Conservation (phyloP, 176 grass and related monocot genomes). For the Cenchrus americanus region DNA sequence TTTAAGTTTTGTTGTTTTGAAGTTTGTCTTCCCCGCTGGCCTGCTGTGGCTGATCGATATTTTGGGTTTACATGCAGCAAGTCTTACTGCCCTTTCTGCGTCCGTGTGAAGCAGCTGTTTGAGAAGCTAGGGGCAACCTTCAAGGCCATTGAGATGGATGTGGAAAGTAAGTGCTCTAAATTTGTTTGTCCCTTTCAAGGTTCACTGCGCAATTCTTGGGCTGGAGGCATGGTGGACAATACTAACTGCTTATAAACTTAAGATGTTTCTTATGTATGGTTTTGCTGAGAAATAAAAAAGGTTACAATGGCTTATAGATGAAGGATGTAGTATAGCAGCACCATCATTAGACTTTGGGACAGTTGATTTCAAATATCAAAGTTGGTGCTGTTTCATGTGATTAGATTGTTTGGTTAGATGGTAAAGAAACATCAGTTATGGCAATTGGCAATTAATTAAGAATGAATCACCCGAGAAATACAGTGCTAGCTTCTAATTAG, state of each 20-base stretch:
- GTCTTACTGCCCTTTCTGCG: conserved; percentile 63
- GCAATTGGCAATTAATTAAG: neutral
- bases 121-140: conserved; percentile 58
- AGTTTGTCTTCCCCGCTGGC: neutral
- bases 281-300: neutral
- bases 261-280: neutral
- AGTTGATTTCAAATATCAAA: neutral
- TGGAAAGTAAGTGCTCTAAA: conserved; percentile 59
- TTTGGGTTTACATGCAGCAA: conserved; percentile 53
- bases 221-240: neutral
- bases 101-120: conserved; percentile 61
- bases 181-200: neutral
- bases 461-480: neutral
- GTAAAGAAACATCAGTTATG: neutral
- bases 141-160: conserved; percentile 71
- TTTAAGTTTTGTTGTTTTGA: neutral
- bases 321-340: neutral
- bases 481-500: neutral
- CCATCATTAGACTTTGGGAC: neutral
- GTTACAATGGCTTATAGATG: conserved; percentile 7
- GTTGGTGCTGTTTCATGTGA: neutral
- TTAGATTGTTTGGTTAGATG: conserved; percentile 20
- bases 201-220: neutral
- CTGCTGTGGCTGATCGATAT: neutral
- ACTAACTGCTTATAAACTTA: neutral